Percentiles rank a stretch among this genome's conserved stretches.
Evolutionary conservation across 176 grass and related monocot genomes (phyloP).

Genomic region (Elymus sibiricus): DNA sequence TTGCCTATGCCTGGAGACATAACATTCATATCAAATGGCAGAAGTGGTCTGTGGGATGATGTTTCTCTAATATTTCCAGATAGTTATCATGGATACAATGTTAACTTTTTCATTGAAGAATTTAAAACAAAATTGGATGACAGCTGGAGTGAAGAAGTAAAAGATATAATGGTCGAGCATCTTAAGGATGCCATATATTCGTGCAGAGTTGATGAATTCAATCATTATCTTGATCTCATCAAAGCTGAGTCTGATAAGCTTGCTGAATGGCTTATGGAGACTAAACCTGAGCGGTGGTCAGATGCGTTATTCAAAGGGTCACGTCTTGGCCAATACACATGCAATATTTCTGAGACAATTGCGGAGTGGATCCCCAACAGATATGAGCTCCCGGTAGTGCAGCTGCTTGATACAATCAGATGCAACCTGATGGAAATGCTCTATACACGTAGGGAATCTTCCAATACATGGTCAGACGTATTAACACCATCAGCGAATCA

Average conservation of each 20-base stretch:
- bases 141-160: slow-evolving; percentile 61
- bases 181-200: slow-evolving; percentile 51
- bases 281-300: slow-evolving; percentile 68
- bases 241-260: slow-evolving; percentile 60
- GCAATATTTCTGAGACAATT: slow-evolving; percentile 50
- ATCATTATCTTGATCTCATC: slow-evolving; percentile 61
- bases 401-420: slow-evolving; percentile 65
- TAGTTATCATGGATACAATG: slow-evolving; percentile 53
- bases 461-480: slow-evolving; percentile 44
- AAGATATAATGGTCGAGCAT: slow-evolving; percentile 58
- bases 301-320: slow-evolving; percentile 77
- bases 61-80: slow-evolving; percentile 51
- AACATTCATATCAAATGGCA: slow-evolving; percentile 68
- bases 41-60: slow-evolving; percentile 52
- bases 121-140: slow-evolving; percentile 61
- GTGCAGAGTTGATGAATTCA: slow-evolving; percentile 58
- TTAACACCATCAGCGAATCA: slow-evolving; percentile 48
- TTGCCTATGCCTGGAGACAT: slow-evolving; percentile 35
- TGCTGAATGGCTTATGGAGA: slow-evolving; percentile 69
- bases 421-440: slow-evolving; percentile 78
- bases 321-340: slow-evolving; percentile 57
- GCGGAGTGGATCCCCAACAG: slow-evolving; percentile 53
- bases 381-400: slow-evolving; percentile 64
- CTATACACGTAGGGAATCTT: slow-evolving; percentile 45
- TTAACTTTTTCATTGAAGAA: slow-evolving; percentile 62